These are phyloP conservation scores for Heliamphora exappendiculata DNA, from an alignment of 148 eudicot species.

Conservation along the genomic window DNA sequence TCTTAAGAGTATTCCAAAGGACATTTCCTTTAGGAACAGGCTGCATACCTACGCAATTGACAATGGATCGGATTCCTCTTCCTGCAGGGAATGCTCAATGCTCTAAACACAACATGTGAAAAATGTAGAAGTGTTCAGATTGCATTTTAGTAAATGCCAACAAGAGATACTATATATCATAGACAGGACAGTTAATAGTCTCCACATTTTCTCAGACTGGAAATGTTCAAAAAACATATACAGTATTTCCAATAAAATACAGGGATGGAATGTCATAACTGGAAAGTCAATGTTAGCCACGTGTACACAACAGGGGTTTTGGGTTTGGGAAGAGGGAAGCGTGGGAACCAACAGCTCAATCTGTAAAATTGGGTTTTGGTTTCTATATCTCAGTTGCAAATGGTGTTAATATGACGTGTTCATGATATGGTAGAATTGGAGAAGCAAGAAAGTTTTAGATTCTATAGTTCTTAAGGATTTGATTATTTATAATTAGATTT, in stretches of 20 bases:
- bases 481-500: no score
- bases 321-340: constrained; percentile 22
- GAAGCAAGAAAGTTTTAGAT: constrained; percentile 32
- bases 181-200: constrained; percentile 38
- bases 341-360: constrained; percentile 35
- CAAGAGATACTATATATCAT: constrained; percentile 33
- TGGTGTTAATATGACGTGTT: constrained; percentile 24
- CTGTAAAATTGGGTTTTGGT: constrained; percentile 29
- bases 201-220: constrained; percentile 27
- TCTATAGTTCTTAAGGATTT: constrained; percentile 21
- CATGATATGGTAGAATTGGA: constrained; percentile 29
- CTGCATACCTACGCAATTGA: constrained; percentile 27
- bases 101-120: constrained; percentile 35
- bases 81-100: constrained; percentile 41
- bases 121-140: constrained; percentile 23
- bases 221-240: constrained; percentile 24
- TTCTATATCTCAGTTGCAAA: constrained; percentile 30
- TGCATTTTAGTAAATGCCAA: constrained; percentile 32
- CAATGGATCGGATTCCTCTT: constrained; percentile 23
- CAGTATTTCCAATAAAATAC: constrained; percentile 32
- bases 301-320: constrained; percentile 24
- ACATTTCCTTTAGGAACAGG: constrained; percentile 21
- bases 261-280: constrained; percentile 26
- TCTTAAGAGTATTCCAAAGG: constrained; percentile 31
- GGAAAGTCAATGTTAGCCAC: constrained; percentile 40